These are phyloP conservation scores for Claviceps citrina DNA, from an alignment of 2,329 filamentous ascomycete species.

Conservation along the genomic window DNA sequence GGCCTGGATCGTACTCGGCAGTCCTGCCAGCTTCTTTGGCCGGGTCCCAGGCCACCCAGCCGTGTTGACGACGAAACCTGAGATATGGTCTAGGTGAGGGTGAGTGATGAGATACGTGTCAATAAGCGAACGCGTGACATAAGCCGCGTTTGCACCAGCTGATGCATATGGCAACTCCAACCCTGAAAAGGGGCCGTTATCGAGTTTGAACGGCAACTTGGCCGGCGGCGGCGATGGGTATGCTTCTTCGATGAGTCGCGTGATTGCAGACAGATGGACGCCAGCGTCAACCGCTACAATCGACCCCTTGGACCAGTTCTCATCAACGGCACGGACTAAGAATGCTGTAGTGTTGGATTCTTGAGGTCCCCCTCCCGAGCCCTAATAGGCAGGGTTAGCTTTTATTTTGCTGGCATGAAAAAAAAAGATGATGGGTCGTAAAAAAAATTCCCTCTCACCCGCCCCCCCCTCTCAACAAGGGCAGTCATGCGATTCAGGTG, in stretches of 20 bases:
- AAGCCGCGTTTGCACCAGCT: constrained; percentile 61
- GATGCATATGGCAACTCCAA: constrained; percentile 52
- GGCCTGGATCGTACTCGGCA: constrained; percentile 79
- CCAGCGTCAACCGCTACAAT: constrained; percentile 88
- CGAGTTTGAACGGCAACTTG: constrained; percentile 34
- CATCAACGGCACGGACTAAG: constrained; percentile 65
- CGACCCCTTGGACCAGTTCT: constrained; percentile 68
- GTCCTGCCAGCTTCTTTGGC: constrained; percentile 72
- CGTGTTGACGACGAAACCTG: constrained; percentile 85
- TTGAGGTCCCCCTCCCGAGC: constrained; percentile 73
- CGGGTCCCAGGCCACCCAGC: constrained; percentile 66
- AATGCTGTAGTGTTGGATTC: constrained; percentile 86
- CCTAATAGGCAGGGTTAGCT: constrained; percentile 36
- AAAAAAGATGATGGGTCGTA: background rate
- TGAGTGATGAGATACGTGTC: constrained; percentile 89
- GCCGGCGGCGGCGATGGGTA: constrained; percentile 21
- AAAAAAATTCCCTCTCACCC: too few species aligned
- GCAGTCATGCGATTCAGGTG: background rate
- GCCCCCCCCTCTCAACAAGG: too few species aligned
- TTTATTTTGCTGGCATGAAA: background rate
- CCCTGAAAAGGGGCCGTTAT: constrained; percentile 64
- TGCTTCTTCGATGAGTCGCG: constrained; percentile 54
- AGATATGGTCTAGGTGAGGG: constrained; percentile 89
- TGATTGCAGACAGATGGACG: constrained; percentile 73
- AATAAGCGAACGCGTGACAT: constrained; percentile 65